Evolutionary conservation across 108 stramenopile species (phyloP).

Genomic region (Cylindrotheca fusiformis): DNA sequence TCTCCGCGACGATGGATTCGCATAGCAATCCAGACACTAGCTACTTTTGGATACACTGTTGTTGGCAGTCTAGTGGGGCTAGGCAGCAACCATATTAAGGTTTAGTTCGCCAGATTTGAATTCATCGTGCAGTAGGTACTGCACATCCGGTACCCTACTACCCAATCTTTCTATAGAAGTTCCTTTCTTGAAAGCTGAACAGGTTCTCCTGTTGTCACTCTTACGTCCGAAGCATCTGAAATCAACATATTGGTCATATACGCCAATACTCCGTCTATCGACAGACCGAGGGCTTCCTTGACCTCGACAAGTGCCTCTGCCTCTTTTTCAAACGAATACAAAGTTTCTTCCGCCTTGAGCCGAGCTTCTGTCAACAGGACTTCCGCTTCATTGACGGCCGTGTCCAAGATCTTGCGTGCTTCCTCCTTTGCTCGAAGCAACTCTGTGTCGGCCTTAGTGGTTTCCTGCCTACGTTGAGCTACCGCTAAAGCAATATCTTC

Average conservation of each 20-base stretch:
- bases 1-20: no score
- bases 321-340: constrained; percentile 44
- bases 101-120: no score
- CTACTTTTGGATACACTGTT: no score
- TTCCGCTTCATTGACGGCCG: constrained; percentile 42
- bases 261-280: constrained; percentile 44
- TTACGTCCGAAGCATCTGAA: constrained; percentile 19
- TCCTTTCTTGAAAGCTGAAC: constrained; percentile 35
- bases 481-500: constrained; percentile 50
- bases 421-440: constrained; percentile 36
- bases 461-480: constrained; percentile 41
- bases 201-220: constrained; percentile 39
- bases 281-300: constrained; percentile 35
- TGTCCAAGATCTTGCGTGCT: constrained; percentile 39
- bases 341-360: constrained; percentile 41
- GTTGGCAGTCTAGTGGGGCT: no score
- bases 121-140: no score
- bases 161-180: constrained; percentile 11
- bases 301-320: constrained; percentile 31
- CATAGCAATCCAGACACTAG: no score
- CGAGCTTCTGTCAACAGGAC: constrained; percentile 40
- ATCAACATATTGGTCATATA: constrained; percentile 33
- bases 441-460: constrained; percentile 45
- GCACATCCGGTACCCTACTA: no score
- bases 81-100: no score